Conservation (phyloP, 2,329 filamentous ascomycete genomes). For the Penicillium sp. region DNA sequence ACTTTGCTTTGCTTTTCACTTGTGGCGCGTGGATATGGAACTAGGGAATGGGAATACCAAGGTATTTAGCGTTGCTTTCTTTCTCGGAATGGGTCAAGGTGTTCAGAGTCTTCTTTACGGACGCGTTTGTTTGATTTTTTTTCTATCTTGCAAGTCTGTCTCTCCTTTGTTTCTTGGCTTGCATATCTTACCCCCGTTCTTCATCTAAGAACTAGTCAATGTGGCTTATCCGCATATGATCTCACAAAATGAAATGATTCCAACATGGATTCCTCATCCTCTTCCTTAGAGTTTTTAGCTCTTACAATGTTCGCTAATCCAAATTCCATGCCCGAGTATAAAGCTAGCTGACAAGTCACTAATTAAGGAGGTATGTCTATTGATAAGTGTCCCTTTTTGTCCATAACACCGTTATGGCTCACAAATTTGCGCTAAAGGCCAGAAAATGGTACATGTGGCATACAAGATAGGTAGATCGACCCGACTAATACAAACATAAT, state of each 20-base stretch:
- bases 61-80: neutral
- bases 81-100: conserved; percentile 1
- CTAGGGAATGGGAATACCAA: conserved; percentile 9
- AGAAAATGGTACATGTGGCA: neutral
- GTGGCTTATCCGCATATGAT: neutral
- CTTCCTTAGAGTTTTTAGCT: no score
- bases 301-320: no score
- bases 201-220: neutral
- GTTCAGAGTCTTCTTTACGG: neutral
- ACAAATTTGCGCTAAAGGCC: neutral
- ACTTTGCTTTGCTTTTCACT: neutral
- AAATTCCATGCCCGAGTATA: neutral
- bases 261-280: neutral
- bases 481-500: neutral
- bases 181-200: neutral
- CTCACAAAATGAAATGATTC: neutral
- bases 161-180: neutral
- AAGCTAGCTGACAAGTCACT: neutral
- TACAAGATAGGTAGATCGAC: neutral
- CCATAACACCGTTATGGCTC: conserved; percentile 16
- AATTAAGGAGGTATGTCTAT: conserved; percentile 5
- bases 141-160: neutral
- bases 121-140: neutral
- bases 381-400: conserved; percentile 6
- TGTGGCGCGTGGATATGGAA: conserved; percentile 10